A percentile compares a stretch with the other conserved stretches of the same genome.
phyloP scores from a whole-genome alignment of 2,329 filamentous ascomycete species.

The Arachnomyces sp. region DNA sequence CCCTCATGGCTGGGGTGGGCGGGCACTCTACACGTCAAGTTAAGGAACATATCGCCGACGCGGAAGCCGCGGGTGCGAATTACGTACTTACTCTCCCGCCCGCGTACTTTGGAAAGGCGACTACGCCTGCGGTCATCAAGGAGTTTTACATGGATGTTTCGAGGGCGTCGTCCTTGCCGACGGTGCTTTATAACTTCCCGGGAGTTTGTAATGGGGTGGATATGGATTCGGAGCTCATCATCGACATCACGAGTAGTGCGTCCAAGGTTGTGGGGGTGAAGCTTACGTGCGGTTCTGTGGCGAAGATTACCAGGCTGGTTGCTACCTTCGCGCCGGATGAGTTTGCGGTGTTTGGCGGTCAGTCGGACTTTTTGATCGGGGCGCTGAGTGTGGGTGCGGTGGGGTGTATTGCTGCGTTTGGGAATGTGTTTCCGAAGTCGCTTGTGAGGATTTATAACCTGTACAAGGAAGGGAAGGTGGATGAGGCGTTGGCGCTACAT shows the following conservation, averaged over 20 bases:
- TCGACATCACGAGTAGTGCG: slow-evolving; percentile 38
- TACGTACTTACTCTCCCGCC: slow-evolving; percentile 56
- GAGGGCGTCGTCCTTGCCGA: slow-evolving; percentile 44
- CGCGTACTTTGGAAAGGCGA: slow-evolving; percentile 59
- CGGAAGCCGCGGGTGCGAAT: slow-evolving; percentile 53
- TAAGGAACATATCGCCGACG: slow-evolving; percentile 53
- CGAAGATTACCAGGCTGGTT: slow-evolving; percentile 52
- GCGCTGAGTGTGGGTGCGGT: slow-evolving; percentile 47
- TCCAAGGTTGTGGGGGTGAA: slow-evolving; percentile 57
- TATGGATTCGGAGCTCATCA: slow-evolving; percentile 56
- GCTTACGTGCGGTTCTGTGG: slow-evolving; percentile 57
- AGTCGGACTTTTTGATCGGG: slow-evolving; percentile 61
- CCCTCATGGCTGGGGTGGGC: slow-evolving; percentile 57
- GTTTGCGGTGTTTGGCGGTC: slow-evolving; percentile 65
- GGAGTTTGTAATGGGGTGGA: slow-evolving; percentile 62
- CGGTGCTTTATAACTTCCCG: slow-evolving; percentile 64
- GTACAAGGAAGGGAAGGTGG: slow-evolving; percentile 50
- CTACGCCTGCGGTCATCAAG: slow-evolving; percentile 50
- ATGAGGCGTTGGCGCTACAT: slow-evolving; percentile 56
- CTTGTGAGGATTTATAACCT: slow-evolving; percentile 54
- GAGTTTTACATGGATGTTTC: slow-evolving; percentile 55
- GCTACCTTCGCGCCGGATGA: slow-evolving; percentile 45
- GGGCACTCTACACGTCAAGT: slow-evolving; percentile 59
- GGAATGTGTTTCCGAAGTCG: slow-evolving; percentile 50
- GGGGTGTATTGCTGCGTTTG: slow-evolving; percentile 52